A percentile compares a stretch with the other conserved stretches of the same genome.
Conservation (phyloP, 345 rosid species). For the Ailanthus altissimus region DNA sequence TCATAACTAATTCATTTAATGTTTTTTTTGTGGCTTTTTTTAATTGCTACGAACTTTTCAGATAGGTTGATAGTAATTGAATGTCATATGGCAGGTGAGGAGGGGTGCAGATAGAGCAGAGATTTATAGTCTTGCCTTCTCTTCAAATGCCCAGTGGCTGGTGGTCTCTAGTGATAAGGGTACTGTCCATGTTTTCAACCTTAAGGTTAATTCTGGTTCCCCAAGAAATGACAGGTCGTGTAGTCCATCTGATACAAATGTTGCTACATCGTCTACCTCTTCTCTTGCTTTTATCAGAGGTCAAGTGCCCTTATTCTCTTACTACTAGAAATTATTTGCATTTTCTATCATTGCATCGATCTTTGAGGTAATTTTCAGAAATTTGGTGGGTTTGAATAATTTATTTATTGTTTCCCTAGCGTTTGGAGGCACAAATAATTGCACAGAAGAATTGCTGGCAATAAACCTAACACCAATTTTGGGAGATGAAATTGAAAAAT, state of each 20-base stretch:
- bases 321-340: background rate
- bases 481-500: too few relatives aligned
- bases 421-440: background rate
- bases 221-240: conserved; percentile 49
- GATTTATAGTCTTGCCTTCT: conserved; percentile 92
- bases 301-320: conserved; percentile 18
- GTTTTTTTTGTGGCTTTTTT: background rate
- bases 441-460: too few relatives aligned
- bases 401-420: background rate
- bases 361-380: background rate
- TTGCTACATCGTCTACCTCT: conserved; percentile 45
- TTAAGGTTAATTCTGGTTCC: conserved; percentile 66
- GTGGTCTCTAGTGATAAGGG: conserved; percentile 99
- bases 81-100: conserved; percentile 59
- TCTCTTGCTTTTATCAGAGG: conserved; percentile 85
- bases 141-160: conserved; percentile 79
- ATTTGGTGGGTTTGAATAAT: background rate
- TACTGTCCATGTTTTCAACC: conserved; percentile 92
- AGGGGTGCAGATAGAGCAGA: conserved; percentile 99
- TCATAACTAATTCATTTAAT: background rate
- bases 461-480: too few relatives aligned
- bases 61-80: background rate
- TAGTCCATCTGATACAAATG: conserved; percentile 37
- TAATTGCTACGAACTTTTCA: background rate
- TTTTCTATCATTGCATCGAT: background rate